Base-by-base conservation (phyloP, 2,329 filamentous ascomycete species). In the Scedosporium aurantiacum region DNA sequence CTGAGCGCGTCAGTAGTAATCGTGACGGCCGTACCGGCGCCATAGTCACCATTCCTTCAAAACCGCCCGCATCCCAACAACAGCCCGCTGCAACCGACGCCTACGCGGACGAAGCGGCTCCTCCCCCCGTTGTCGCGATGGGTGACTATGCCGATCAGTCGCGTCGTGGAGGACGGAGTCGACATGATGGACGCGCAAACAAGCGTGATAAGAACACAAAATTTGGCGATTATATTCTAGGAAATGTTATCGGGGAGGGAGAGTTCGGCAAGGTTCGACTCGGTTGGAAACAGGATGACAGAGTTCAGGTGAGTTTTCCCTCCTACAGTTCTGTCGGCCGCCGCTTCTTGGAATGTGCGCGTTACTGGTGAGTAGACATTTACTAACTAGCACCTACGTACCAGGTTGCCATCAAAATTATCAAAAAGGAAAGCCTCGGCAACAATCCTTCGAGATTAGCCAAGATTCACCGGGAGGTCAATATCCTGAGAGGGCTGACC, bases 191-290 rank as follows among this genome's bases (percentile, higher is more conserved):
- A 16, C 82, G 86, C 68, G 74, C 76, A 61, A 61, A 62, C 0
- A 81, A 79, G 65, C 71, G 76, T 43, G 80, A 86, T 67, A 96
- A 95, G 77, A 85, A 76, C 70, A 91, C 88, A 50, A 92, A 90
- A 66, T 97, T 99, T 71, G 93, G 93, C 63, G 91, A 97, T 65
- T 99, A 97, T 74, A 91, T 96, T 63, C 82, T 99, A 3, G 94
- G 94, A 41, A 93, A 96, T 73, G 97, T 93, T 2, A 87, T 99
- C 58, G 94, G 94, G 58, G 94, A 99, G 77, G 94, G 94, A 64
- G 94, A 99, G 74, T 99, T 99, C 72, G 94, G 94, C 66, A 99
- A 99, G 73, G 94, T 99, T 68, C 97, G 97, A 75, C 85, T 97
- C 70, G 94, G 94, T 27, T 99, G 94, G 94, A 97, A 97, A 74